phyloP scores from a whole-genome alignment of 2,329 filamentous ascomycete species.

The Conoideocrella luteorostrata region DNA sequence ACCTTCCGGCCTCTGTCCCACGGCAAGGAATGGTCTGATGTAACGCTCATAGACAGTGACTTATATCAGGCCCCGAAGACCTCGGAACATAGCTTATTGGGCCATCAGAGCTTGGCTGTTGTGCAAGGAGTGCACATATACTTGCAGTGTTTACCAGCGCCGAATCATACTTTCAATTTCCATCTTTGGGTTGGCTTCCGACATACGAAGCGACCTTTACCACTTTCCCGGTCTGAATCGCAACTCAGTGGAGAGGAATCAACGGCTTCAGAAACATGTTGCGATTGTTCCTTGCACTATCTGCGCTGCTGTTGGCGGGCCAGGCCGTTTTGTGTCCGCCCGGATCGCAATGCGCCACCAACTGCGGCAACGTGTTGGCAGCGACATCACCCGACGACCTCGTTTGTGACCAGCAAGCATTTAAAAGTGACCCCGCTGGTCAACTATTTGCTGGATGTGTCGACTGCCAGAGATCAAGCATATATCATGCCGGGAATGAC shows the following conservation, averaged over 20 bases:
- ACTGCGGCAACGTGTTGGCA: constrained; percentile 48
- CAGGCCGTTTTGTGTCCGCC: constrained; percentile 35
- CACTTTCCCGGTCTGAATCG: too few relatives aligned
- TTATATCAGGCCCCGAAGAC: background rate
- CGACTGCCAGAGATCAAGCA: constrained; percentile 45
- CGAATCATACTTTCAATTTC: too few relatives aligned
- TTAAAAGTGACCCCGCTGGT: constrained; percentile 31
- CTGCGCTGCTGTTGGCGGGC: constrained; percentile 14
- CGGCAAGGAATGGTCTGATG: background rate
- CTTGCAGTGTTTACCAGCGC: too few relatives aligned
- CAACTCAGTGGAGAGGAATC: background rate
- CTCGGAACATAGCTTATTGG: background rate
- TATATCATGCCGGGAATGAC: constrained; percentile 34
- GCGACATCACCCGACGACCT: constrained; percentile 40
- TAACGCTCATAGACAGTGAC: background rate
- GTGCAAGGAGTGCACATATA: too few relatives aligned
- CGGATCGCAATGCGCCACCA: constrained; percentile 41
- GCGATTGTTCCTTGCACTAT: background rate
- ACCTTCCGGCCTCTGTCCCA: background rate
- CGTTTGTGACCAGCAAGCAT: constrained; percentile 38
- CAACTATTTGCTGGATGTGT: constrained; percentile 47
- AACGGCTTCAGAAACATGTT: background rate
- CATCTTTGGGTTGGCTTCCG: too few relatives aligned
- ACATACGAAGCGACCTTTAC: too few relatives aligned
- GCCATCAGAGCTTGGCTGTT: background rate